Conservation (phyloP, 2,329 filamentous ascomycete genomes). For the Colletotrichum chrysophilum region DNA sequence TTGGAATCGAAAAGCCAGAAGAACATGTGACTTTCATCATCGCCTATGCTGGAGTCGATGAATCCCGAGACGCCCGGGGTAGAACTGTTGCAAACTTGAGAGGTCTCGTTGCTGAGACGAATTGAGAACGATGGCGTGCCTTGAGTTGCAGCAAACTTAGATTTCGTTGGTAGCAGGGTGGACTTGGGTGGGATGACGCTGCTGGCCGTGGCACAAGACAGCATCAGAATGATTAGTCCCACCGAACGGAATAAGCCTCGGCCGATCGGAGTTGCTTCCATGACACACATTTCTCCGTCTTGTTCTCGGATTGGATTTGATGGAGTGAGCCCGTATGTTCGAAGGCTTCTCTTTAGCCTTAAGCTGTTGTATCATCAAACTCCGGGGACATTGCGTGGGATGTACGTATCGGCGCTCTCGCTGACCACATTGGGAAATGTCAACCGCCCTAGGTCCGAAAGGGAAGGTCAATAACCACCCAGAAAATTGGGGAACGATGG, state of each 20-base stretch:
- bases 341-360: neutral
- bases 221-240: neutral
- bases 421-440: neutral
- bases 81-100: neutral
- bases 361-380: neutral
- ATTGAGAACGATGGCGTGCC: neutral
- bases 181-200: neutral
- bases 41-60: neutral
- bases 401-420: neutral
- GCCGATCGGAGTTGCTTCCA: neutral
- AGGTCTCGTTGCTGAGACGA: neutral
- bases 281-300: neutral
- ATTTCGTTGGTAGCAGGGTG: neutral
- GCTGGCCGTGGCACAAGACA: neutral
- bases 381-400: fast-evolving
- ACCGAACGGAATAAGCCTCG: neutral
- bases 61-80: neutral
- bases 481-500: neutral
- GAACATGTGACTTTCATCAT: neutral
- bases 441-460: neutral
- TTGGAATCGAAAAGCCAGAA: constrained; percentile 3
- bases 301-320: neutral
- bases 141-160: neutral
- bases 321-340: neutral
- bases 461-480: neutral